Conservation (phyloP, 768 basidiomycete genomes). For the Amanita inopinata region DNA sequence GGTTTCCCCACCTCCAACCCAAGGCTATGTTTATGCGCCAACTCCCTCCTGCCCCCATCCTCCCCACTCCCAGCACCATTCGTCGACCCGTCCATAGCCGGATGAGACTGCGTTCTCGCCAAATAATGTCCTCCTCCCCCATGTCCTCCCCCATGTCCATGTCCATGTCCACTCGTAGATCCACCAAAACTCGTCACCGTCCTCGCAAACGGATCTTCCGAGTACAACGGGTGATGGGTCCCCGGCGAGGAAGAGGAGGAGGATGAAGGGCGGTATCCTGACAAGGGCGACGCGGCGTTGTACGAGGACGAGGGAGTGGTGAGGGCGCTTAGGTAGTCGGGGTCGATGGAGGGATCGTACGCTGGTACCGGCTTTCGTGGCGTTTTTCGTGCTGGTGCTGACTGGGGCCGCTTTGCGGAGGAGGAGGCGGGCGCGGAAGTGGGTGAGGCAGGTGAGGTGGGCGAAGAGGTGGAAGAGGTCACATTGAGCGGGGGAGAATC, state of each 20-base stretch:
- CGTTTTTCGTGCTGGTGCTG: slow-evolving; percentile 23
- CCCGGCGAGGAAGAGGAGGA: background rate
- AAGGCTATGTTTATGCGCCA: slow-evolving; percentile 35
- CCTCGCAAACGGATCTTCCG: slow-evolving; percentile 6
- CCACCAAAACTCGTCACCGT: background rate
- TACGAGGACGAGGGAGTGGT: slow-evolving; percentile 5
- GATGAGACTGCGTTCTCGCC: background rate
- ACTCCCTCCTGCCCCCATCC: slow-evolving; percentile 13
- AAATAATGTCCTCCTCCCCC: background rate
- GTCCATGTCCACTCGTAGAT: background rate
- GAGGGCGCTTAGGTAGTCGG: slow-evolving; percentile 11
- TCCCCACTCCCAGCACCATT: background rate
- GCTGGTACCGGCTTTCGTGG: slow-evolving; percentile 50
- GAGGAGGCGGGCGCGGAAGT: background rate
- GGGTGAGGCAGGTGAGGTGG: too few species aligned
- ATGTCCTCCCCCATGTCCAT: background rate
- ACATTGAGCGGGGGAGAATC: too few species aligned
- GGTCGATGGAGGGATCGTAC: slow-evolving; percentile 25
- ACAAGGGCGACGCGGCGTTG: background rate
- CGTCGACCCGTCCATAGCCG: too few species aligned
- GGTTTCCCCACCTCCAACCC: slow-evolving; percentile 31
- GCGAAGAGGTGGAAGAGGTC: too few species aligned
- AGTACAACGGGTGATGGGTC: background rate
- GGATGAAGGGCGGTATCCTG: background rate
- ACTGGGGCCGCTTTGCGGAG: slow-evolving; percentile 3